Evolutionary conservation across 768 basidiomycete genomes (phyloP), one percentile per base, ranked within the genome.

Genomic region (Amanita polypyramis): DNA sequence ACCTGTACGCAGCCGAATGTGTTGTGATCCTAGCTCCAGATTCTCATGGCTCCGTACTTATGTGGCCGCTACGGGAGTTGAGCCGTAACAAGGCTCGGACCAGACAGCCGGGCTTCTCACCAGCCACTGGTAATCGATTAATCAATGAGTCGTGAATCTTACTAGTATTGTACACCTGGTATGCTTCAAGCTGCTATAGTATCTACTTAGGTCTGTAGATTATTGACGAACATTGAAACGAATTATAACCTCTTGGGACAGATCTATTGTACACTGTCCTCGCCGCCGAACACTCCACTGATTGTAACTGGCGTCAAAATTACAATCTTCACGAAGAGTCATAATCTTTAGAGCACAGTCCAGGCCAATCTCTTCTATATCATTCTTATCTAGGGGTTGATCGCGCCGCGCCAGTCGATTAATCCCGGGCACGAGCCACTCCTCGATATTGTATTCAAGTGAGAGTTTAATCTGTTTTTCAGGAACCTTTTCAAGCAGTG

Each of bases 391-490:
- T 27, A 65, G 50, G 12, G 60, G 57, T 35, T 60, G 55, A 3
- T 52, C 44, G 8, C 60, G 55, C 19, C 52, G 47, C 1, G 55
- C 53, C 8, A 66, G 49, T 4, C 48, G 27, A 11, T 45, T 47
- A 36, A 62, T 39, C 15, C 58, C 61, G 2, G 57, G 51, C 10
- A 61, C 42, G 2, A 62, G 50, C 63, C 66, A 68, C n/a, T 54
- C 40, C 1, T 52, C 41, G 25, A 70, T 59, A 11, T 58, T 47
- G 20, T 62, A 58, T 23, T 51, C 51, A 4, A 50, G 51, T 4
- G 62, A 61, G 29, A 66, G 45, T 5, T 42, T 50, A 19, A 69
- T 50, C 42, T 58, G 60, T n/a, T 56, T 55, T n/a, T 52, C 45
- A 41, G 58, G 53, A 15, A 25, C 2, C 44, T 52, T 52, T 9